Conservation (phyloP, 176 grass and related monocot species). For the Saccharum officinarum region DNA sequence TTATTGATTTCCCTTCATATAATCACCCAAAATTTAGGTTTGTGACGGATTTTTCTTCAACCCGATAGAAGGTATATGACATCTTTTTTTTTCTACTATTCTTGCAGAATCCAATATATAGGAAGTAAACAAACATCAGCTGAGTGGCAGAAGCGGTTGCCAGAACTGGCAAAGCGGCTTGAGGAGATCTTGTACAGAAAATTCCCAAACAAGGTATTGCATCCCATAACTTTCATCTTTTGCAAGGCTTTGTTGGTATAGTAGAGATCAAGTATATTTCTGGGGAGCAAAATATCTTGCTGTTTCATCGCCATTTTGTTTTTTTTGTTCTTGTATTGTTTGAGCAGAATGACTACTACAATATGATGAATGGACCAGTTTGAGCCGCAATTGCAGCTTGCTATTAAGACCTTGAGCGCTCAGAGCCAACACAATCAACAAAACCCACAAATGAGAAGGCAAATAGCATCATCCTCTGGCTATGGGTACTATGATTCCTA, state of each 20-base stretch:
- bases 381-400: constrained; percentile 56
- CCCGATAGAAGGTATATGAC: not conserved
- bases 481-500: constrained; percentile 90
- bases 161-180: constrained; percentile 43
- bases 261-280: constrained; percentile 9
- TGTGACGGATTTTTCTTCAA: not conserved
- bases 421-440: constrained; percentile 53
- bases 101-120: constrained; percentile 40
- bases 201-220: constrained; percentile 56
- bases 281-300: constrained; percentile 14
- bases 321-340: constrained; percentile 13
- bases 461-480: constrained; percentile 64
- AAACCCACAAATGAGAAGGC: constrained; percentile 52
- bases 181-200: constrained; percentile 66
- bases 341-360: constrained; percentile 76
- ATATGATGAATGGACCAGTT: constrained; percentile 58
- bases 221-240: constrained; percentile 7
- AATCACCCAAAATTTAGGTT: not conserved
- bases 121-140: constrained; percentile 34
- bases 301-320: constrained; percentile 25
- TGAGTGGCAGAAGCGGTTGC: constrained; percentile 45
- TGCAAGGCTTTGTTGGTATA: constrained; percentile 20
- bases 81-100: constrained; percentile 25
- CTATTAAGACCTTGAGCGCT: constrained; percentile 52
- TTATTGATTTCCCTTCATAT: not conserved